Conservation (phyloP, 371 early-diverging fungal species). For the Saksenaea vasiformis region DNA sequence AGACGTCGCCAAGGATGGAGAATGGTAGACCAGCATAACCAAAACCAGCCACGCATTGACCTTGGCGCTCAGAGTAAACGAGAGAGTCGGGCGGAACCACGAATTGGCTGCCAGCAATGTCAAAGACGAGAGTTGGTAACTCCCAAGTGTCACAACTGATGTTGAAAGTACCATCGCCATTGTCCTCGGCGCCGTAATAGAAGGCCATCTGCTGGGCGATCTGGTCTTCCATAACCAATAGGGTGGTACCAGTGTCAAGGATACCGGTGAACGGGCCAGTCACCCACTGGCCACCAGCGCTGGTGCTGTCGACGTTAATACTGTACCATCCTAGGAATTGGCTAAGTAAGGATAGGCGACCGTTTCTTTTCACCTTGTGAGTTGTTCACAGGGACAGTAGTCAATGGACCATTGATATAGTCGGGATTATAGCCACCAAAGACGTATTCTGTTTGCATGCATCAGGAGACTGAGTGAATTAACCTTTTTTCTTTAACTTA, state of each 20-base stretch:
- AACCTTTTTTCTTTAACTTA: not conserved
- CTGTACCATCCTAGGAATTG: constrained; percentile 14
- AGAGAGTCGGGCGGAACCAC: constrained; percentile 22
- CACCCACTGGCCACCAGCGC: not conserved
- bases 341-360: not conserved
- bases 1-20: constrained; percentile 42
- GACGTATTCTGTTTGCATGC: constrained; percentile 23
- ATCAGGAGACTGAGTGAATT: not conserved
- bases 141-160: constrained; percentile 29
- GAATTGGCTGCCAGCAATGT: constrained; percentile 21
- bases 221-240: constrained; percentile 22
- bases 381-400: constrained; percentile 41
- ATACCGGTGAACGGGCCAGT: constrained; percentile 20
- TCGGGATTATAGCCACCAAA: constrained; percentile 45
- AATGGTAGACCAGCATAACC: constrained; percentile 28
- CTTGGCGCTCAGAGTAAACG: constrained; percentile 15
- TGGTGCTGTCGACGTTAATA: constrained; percentile 2
- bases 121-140: constrained; percentile 17
- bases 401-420: constrained; percentile 39
- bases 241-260: constrained; percentile 32
- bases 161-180: constrained; percentile 29
- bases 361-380: constrained; percentile 8
- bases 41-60: constrained; percentile 27
- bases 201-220: constrained; percentile 19
- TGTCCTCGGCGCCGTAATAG: constrained; percentile 20